A percentile compares a stretch with the other conserved stretches of the same genome.
Evolutionary conservation across 2,329 filamentous ascomycete genomes (phyloP).

Genomic region (Fusarium nanum): DNA sequence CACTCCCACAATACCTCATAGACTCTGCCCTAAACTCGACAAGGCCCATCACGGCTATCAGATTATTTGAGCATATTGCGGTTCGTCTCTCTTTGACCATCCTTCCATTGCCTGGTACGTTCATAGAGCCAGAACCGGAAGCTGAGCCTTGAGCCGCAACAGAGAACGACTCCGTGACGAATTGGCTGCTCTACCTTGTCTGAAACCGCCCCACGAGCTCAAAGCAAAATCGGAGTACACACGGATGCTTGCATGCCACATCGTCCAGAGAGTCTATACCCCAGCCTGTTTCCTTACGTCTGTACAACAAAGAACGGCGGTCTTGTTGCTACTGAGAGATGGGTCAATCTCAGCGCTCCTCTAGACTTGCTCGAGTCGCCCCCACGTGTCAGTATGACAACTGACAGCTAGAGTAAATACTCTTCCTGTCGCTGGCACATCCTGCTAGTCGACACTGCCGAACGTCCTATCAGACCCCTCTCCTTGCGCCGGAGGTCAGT

Average conservation of each 20-base stretch:
- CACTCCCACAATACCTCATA: slow-evolving; percentile 43
- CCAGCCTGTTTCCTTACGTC: slow-evolving; percentile 39
- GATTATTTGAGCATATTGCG: slow-evolving; percentile 8
- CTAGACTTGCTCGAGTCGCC: slow-evolving; percentile 40
- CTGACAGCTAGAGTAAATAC: slow-evolving; percentile 31
- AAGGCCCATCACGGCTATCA: slow-evolving; percentile 13
- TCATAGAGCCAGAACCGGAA: slow-evolving; percentile 4
- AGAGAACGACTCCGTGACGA: slow-evolving; percentile 21
- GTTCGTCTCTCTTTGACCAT: slow-evolving; percentile 20
- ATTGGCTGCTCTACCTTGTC: slow-evolving; percentile 32
- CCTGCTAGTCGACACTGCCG: slow-evolving; percentile 22
- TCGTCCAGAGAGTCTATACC: slow-evolving; percentile 39
- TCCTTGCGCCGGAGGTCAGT: slow-evolving; percentile 4
- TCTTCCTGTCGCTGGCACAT: slow-evolving; percentile 18
- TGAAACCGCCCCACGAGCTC: slow-evolving; percentile 37
- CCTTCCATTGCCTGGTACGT: neutral
- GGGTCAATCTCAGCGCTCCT: slow-evolving; percentile 31
- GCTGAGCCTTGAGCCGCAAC: slow-evolving; percentile 26
- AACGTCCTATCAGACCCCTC: slow-evolving; percentile 19
- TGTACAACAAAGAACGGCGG: slow-evolving; percentile 40
- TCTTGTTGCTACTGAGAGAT: slow-evolving; percentile 24
- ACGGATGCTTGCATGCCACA: slow-evolving; percentile 45
- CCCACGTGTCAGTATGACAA: slow-evolving; percentile 44
- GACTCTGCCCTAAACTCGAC: slow-evolving; percentile 26
- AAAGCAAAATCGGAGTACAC: slow-evolving; percentile 39